Evolutionary conservation across 257 asterid genomes (phyloP), one percentile per base, ranked within the genome.

Genomic region (Nicotiana paniculata): DNA sequence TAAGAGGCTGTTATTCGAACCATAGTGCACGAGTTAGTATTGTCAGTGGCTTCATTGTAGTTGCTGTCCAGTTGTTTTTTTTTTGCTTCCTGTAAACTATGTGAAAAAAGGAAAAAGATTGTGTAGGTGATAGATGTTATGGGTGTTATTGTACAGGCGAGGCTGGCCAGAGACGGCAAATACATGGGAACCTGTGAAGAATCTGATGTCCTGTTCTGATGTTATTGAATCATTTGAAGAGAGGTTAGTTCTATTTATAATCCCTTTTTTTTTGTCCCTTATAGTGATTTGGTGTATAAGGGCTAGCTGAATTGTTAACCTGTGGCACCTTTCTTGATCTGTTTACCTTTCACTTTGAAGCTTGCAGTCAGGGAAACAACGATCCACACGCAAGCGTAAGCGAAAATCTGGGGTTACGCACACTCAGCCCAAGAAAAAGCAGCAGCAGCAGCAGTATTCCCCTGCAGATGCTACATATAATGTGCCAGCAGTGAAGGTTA

Each of bases 101-200:
- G 28, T 8, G 63, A 53, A 64, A 57, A 35, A 70, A 67, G 63
- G 80, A 84, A 63, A 13, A 59, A 77, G 26, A 48, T 78, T 83
- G 64, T 83, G 64, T 57, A 7, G 81, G 81, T 81, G 64, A 88
- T 88, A 79, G 62, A 67, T 77, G 59, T 84, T 37, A 72, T 63
- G 67, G 58, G 83, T 70, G 58, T 84, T 72, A 54, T 86, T 83
- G 83, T 54, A 66, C 86, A 95, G 99, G 99, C 93, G 97, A 76
- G 98, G 93, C 81, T 95, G 98, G 98, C 88, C 98, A 5, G 99
- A 95, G 89, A 89, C 92, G 0, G 94, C 85, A 4, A 95, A 95
- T 80, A 95, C 99, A 4, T 95, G 99, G 99, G 99, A 95, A 90
- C 99, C 99, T 17, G 77, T 89, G 81, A 91, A 87, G 62, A 93